Evolutionary conservation across 116 monocot genomes (phyloP), one percentile per base, ranked within the genome.

Genomic region (Iris pallida): DNA sequence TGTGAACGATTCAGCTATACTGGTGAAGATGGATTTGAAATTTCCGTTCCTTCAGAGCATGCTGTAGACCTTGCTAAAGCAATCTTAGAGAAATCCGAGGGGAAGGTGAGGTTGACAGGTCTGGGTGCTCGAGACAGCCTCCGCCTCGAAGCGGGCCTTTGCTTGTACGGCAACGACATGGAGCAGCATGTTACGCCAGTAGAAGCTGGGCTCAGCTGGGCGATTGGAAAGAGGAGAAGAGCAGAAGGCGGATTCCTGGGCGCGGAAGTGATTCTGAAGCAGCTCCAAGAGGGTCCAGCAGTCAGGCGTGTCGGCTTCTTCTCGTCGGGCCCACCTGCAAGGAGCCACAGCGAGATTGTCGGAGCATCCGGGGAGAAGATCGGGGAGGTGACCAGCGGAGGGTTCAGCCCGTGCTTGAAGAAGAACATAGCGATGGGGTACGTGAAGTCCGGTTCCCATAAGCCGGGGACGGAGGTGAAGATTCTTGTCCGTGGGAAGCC

Each of bases 361-460:
- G 69, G 46, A 61, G 49, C 61, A 2, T 42, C 66, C 2, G 88
- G 90, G 0, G 85, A 94, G 72, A 78, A 83, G 42, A 81, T 88
- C 5, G 94, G 94, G 0, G 90, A 94, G 76, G 85, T 94, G 43
- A 94, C 94, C 6, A 94, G 94, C 14, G 94, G 94, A 46, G 94
- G 94, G 14, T 94, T 94, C 68, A 88, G 90, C 55, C 94, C 94
- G n/a, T 94, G 85, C 64, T 67, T 94, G 75, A 94, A 94, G 83
- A 90, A 90, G 88, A 94, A 94, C 68, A 90, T 94, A 8, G 94
- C 94, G 4, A 94, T 94, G 88, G 94, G 94, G 2, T 94, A 94
- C 18, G 94, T 94, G 55, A 94, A 81, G 70, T 83, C 88, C 7
- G 94, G 94, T n/a, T 63, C 57, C n/a, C 94, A 94, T 54, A 94